Conservation (phyloP, 371 early-diverging fungal genomes). For the Apophysomyces ossiformis region DNA sequence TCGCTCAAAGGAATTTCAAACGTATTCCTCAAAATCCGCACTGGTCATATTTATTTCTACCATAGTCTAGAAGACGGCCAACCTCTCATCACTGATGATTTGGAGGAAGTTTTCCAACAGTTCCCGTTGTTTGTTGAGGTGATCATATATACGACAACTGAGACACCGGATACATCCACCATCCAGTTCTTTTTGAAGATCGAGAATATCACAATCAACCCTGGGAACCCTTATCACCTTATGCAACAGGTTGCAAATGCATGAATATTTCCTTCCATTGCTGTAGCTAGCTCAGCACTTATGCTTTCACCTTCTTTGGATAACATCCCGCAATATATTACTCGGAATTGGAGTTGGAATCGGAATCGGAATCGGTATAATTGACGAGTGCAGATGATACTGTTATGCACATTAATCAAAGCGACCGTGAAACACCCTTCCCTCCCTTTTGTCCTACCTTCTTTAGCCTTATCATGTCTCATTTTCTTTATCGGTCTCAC, state of each 20-base stretch:
- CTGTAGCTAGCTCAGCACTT: background rate
- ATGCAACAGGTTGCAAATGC: conserved; percentile 30
- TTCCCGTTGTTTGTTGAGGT: conserved; percentile 43
- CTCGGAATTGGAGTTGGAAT: conserved; percentile 16
- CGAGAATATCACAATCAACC: conserved; percentile 36
- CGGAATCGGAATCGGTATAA: conserved; percentile 17
- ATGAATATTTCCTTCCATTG: conserved; percentile 11
- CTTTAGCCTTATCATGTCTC: background rate
- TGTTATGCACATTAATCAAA: background rate
- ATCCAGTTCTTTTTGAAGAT: conserved; percentile 30
- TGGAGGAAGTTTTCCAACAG: conserved; percentile 45
- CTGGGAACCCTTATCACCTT: conserved; percentile 31
- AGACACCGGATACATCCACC: conserved; percentile 14
- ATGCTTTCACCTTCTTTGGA: background rate
- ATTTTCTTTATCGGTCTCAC: conserved; percentile 16
- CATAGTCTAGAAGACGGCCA: conserved; percentile 40
- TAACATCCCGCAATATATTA: background rate
- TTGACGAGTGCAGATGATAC: background rate
- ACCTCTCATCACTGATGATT: conserved; percentile 34
- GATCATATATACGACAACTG: conserved; percentile 29
- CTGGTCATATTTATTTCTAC: conserved; percentile 38
- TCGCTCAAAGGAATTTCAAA: conserved; percentile 31
- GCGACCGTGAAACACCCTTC: background rate
- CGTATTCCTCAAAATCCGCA: conserved; percentile 32
- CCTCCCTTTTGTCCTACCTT: background rate